phyloP scores from a whole-genome alignment of 352 stramenopile genomes.

The Globisporangium barbulae region DNA sequence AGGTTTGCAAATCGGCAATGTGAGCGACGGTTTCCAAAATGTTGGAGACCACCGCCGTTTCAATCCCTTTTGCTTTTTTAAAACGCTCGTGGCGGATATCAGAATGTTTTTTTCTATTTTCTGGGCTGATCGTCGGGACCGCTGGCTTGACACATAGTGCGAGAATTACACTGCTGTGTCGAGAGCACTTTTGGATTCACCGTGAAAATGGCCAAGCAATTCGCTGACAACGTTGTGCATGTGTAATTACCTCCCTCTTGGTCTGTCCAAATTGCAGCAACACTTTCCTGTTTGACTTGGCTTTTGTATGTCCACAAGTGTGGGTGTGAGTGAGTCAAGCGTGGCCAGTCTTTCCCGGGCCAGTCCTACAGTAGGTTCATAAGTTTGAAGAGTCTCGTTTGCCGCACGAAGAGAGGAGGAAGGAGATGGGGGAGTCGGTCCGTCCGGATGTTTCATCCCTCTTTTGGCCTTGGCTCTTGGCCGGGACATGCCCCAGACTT shows the following conservation, averaged over 20 bases:
- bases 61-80: not conserved
- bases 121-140: constrained; percentile 3
- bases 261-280: not conserved
- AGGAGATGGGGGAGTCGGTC: constrained; percentile 3
- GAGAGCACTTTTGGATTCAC: not conserved
- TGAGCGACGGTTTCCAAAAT: not conserved
- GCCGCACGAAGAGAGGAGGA: not conserved
- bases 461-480: not conserved
- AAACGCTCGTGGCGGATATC: not conserved
- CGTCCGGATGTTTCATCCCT: constrained; percentile 2
- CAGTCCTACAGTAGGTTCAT: not conserved
- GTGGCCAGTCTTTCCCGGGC: not conserved
- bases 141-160: not conserved
- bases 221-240: not conserved
- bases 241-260: too few relatives aligned
- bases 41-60: not conserved
- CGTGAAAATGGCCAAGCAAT: too few relatives aligned
- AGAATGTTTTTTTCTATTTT: constrained; percentile 1
- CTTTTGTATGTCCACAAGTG: not conserved
- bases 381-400: constrained; percentile 9
- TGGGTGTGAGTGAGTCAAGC: not conserved
- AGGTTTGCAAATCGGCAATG: not conserved
- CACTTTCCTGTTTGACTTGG: not conserved
- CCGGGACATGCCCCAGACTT: not conserved
- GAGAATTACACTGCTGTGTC: too few relatives aligned